Evolutionary conservation across 139 green algal genomes (phyloP), one percentile per base, ranked within the genome.

Genomic region (Micractinium conductrix): DNA sequence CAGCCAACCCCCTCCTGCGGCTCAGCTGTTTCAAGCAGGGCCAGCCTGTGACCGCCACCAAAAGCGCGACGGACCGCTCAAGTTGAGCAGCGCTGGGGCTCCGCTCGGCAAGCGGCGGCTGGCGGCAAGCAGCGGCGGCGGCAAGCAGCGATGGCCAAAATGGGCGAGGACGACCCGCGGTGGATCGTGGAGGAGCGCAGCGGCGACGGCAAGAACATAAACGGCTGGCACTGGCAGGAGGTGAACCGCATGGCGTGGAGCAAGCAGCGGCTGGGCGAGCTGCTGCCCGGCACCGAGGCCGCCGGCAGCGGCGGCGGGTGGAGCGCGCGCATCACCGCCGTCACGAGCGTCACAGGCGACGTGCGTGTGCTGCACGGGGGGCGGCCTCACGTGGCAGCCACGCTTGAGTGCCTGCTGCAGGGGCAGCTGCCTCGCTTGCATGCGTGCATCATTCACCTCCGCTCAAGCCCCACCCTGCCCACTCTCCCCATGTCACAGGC

Each of bases 221-320:
- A 78, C 24, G 43, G 16, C 24, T 84, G 79, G 79, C 53, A 81
- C 75, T 81, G 75, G 44, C 14, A 43, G 12, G 87, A 95, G 74
- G 89, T 93, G 74, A 94, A 94, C 71, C 76, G 82, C 62, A 74
- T 94, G 45, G 78, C 79, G 1, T 96, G 92, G 93, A 88, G 53
- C 17, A 91, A 87, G 74, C 50, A 93, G 42, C 85, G 88, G 17
- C 85, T 97, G 19, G 42, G 80, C 42, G 89, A 94, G 65, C 87
- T 97, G 62, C 74, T 96, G 65, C 81, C 70, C 12, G 79, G 60
- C 2, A 17, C 72, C 5, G 67, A 53, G 65, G 63, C 37, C 45
- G 33, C 37, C 28, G 65, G 17, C 50, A n/a, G 22, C 30, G 55
- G 12, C 37, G 24, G 24, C 8, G 45, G 45, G 17, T 63, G 45